Evolutionary conservation across 1,284 basidiomycete species (phyloP), one percentile per base, ranked within the genome.

Genomic region (Tilletia indica): DNA sequence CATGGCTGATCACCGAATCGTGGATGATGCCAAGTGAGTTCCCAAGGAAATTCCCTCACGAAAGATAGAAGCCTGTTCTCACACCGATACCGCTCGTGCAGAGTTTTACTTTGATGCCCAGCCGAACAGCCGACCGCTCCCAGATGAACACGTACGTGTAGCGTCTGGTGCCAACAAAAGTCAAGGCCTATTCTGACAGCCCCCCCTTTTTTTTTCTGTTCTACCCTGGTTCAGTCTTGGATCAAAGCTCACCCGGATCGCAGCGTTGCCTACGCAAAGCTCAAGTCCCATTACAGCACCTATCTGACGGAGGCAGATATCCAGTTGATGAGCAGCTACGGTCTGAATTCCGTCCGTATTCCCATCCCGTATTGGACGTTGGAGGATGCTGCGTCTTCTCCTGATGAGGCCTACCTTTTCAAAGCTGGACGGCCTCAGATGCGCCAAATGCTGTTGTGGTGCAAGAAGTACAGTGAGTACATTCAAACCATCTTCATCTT

Each of bases 241-340:
- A 64, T 64, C 38, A 39, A 39, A 38, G 61, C 61, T 11, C 61
- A 64, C n/a, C 6, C 61, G 5, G 39, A 64, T 36, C 61, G 61
- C 19, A 25, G 39, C 8, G 36, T 19, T n/a, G 61, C 61, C 34
- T 64, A 64, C 38, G 67, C 78, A 42, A 64, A 38, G 36, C 70
- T 84, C 19, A 61, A 77, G 63, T 49, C 73, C 45, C 84, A 85
- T 61, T 85, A 82, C 81, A 76, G 76, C 42, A 82, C 79, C 8
- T 85, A 80, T 68, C 77, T 85, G 63, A 79, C 74, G 12, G 85
- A 86, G 68, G 79, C 81, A 42, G 86, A 87, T 72, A 86, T 87
- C 72, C 75, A 78, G 69, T 76, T 80, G 34, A 79, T 86, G 74
- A 69, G 78, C 72, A 31, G 71, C 71, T 68, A 79, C 80, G 76